Base-by-base conservation (phyloP, 805 yeast genomes). In the Zygosaccharomyces rouxii region DNA sequence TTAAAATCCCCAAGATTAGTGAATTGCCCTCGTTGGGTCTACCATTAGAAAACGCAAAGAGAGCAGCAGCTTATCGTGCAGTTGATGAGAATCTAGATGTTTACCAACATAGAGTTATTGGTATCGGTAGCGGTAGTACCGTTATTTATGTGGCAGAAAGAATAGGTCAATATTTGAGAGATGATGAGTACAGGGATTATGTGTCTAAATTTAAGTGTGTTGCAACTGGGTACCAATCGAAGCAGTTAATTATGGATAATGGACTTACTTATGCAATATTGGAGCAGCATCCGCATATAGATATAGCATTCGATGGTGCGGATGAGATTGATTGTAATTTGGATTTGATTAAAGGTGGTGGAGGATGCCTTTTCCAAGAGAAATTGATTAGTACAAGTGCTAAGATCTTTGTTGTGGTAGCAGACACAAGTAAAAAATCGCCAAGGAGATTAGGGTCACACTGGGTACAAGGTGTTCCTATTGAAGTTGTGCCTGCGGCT, bases 81-180 rank as follows among this genome's bases (percentile, higher is more conserved):
- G 96, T 94, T 29, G 96, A 92, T 66, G 90, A 87, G 47, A 66
- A 66, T 48, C 37, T 64, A 13, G 58, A 66, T 64, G 84, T 87
- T 29, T 67, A 76, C 19, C 57, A 71, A 33, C 88, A 89, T 55
- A 81, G 77, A 58, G 84, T 88, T 13, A 77, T 94, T 14, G 99
- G 99, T 35, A 81, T 94, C 53, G 99, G 99, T 10, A 88, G 97
- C 21, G 99, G 99, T 1, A 85, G 96, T 19, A 94, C 99, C 0
- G 99, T 94, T 3, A 86, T 94, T n/a, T 94, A 88, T 66, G 96
- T 86, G 51, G 99, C 97, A 21, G 98, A 94, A 68, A 77, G 97
- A 61, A 77, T 94, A 48, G 96, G 95, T 7, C 70, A 67, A 47
- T 66, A 66, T 45, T 46, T 63, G 39, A 53, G 70, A 54, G 72